A percentile compares a stretch with the other conserved stretches of the same genome.
phyloP scores from a whole-genome alignment of 345 rosid genomes.

The Eucalyptus sideroxylon region DNA sequence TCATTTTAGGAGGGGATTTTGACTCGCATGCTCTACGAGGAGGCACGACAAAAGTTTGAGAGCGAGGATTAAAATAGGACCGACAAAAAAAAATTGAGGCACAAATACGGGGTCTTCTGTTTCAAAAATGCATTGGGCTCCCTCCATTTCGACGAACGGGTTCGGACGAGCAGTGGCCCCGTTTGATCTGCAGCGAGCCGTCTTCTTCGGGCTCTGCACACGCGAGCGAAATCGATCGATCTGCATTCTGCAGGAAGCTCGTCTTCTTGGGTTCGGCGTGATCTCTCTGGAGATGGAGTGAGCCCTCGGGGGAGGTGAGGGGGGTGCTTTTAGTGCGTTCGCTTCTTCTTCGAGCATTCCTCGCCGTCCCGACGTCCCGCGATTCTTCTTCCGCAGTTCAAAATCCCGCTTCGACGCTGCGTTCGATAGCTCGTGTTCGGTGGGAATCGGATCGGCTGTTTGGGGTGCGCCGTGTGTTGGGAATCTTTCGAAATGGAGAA shows the following conservation, averaged over 20 bases:
- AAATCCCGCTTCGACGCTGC: neutral
- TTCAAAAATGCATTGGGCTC: neutral
- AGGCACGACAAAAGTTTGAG: too few relatives aligned
- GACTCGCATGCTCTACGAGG: too few relatives aligned
- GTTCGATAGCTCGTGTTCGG: neutral
- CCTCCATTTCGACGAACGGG: neutral
- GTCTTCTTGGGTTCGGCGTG: neutral
- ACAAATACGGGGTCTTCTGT: neutral
- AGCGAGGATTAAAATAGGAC: too few relatives aligned
- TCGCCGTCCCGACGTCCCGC: neutral
- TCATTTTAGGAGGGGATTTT: too few relatives aligned
- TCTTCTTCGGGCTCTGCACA: neutral
- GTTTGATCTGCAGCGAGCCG: neutral
- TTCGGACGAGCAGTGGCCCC: neutral
- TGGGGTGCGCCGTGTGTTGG: neutral
- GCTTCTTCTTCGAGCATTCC: neutral
- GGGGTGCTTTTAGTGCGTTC: neutral
- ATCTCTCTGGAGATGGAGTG: neutral
- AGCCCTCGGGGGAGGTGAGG: neutral
- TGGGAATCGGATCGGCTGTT: neutral
- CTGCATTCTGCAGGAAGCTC: neutral
- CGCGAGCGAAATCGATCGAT: neutral
- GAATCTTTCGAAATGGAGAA: neutral
- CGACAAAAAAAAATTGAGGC: too few relatives aligned
- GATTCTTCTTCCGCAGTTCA: neutral